These are phyloP conservation scores for Naganishia onofrii DNA, from an alignment of 768 basidiomycete genomes.

Conservation along the genomic window DNA sequence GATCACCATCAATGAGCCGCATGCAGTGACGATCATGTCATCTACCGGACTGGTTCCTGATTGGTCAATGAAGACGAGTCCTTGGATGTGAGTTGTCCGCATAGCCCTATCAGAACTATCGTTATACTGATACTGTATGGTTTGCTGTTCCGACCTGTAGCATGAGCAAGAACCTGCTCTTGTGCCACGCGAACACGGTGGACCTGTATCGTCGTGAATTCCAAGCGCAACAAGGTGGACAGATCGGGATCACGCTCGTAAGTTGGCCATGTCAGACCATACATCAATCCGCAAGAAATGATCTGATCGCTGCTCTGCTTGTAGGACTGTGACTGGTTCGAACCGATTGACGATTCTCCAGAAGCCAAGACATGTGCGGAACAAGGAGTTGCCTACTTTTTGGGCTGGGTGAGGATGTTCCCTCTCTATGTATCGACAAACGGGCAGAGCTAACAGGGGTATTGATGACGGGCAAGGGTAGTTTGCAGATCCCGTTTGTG, in stretches of 20 bases:
- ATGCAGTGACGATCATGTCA: not conserved
- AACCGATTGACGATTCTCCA: conserved; percentile 3
- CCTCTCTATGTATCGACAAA: not conserved
- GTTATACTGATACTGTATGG: not conserved
- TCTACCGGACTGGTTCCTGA: conserved; percentile 14
- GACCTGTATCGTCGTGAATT: conserved; percentile 68
- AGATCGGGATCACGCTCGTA: conserved; percentile 68
- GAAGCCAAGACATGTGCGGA: conserved; percentile 69
- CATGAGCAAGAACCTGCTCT: conserved; percentile 57
- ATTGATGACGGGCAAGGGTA: not conserved
- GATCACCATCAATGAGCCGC: conserved; percentile 47
- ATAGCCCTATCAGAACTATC: not conserved
- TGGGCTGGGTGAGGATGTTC: conserved; percentile 55
- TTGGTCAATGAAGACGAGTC: conserved; percentile 2
- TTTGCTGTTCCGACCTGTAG: not conserved
- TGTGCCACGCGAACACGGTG: conserved; percentile 67
- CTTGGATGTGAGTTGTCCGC: conserved; percentile 20
- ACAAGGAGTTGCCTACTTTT: conserved; percentile 68
- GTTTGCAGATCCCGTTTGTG: conserved; percentile 30
- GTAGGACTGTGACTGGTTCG: conserved; percentile 46
- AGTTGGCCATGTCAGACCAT: not conserved
- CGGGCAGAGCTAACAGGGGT: too few relatives aligned
- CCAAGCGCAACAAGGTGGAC: conserved; percentile 63
- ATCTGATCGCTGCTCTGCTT: not conserved
- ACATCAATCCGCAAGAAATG: not conserved